Evolutionary conservation across 2,329 filamentous ascomycete species (phyloP).

Genomic region (Pseudogymnoascus sp.): DNA sequence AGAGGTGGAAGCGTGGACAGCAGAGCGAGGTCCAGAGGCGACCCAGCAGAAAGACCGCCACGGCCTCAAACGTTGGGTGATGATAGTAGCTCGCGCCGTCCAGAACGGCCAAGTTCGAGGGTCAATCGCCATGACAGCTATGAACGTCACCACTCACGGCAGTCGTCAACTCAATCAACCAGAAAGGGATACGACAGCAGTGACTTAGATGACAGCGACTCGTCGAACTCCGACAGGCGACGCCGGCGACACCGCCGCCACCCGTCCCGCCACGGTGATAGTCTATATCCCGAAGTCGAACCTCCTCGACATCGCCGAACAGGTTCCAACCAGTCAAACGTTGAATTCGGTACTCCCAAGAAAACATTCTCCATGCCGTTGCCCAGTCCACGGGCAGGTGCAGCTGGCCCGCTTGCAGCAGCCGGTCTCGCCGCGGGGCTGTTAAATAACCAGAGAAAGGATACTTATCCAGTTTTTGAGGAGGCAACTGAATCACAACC

Average conservation of each 20-base stretch:
- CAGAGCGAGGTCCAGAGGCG: slow-evolving; percentile 15
- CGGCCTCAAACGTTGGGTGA: slow-evolving; percentile 22
- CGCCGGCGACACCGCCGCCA: slow-evolving; percentile 13
- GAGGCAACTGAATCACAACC: slow-evolving; percentile 18
- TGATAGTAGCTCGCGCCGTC: slow-evolving; percentile 17
- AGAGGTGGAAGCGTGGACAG: slow-evolving; percentile 18
- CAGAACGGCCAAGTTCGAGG: slow-evolving; percentile 18
- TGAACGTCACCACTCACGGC: slow-evolving; percentile 19
- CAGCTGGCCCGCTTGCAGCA: background rate
- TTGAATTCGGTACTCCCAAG: background rate
- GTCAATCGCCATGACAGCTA: slow-evolving; percentile 15
- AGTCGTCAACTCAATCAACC: slow-evolving; percentile 18
- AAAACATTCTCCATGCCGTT: slow-evolving; percentile 2
- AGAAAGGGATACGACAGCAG: slow-evolving; percentile 8
- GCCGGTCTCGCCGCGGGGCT: background rate
- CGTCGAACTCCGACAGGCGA: slow-evolving; percentile 24
- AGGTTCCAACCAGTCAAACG: background rate
- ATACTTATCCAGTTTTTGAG: slow-evolving; percentile 18
- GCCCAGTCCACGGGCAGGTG: background rate
- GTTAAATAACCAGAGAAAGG: slow-evolving; percentile 16
- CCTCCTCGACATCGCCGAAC: slow-evolving; percentile 16
- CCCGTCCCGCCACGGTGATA: slow-evolving; percentile 11
- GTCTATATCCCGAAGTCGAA: slow-evolving; percentile 17
- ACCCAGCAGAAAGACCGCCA: slow-evolving; percentile 21
- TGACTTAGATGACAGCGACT: slow-evolving; percentile 25